Evolutionary conservation across 2,329 filamentous ascomycete genomes (phyloP).

Genomic region (Monilinia vaccinii-corymbosi): DNA sequence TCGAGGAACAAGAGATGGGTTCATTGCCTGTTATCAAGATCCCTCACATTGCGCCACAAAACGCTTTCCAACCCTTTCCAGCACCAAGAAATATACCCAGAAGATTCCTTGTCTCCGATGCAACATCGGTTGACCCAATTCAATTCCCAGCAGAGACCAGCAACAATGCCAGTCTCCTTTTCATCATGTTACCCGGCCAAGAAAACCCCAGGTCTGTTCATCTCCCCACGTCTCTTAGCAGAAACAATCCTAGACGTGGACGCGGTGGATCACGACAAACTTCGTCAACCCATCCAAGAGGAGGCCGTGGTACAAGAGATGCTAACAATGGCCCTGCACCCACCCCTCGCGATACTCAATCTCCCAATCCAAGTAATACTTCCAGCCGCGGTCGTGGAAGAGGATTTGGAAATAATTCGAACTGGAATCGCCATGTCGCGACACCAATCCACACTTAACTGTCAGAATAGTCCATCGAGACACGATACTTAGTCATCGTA

Average conservation of each 20-base stretch:
- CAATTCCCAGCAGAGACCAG: conserved; percentile 33
- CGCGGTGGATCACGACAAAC: conserved; percentile 22
- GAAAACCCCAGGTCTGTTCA: conserved; percentile 33
- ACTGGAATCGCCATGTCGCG: conserved; percentile 23
- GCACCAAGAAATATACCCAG: conserved; percentile 45
- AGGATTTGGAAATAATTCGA: conserved; percentile 16
- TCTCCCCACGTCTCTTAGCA: conserved; percentile 29
- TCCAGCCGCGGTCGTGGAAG: conserved; percentile 22
- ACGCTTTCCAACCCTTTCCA: conserved; percentile 52
- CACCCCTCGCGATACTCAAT: conserved; percentile 18
- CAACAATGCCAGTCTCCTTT: conserved; percentile 32
- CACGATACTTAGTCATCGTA: conserved; percentile 6
- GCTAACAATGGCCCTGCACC: conserved; percentile 20
- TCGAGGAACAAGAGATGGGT: conserved; percentile 73
- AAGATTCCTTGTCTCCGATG: conserved; percentile 39
- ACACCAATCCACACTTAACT: conserved; percentile 27
- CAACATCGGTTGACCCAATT: conserved; percentile 38
- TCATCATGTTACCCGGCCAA: conserved; percentile 40
- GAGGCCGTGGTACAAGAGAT: conserved; percentile 25
- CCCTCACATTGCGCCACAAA: conserved; percentile 52
- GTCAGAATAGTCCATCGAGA: background rate
- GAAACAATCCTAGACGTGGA: conserved; percentile 27
- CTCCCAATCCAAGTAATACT: conserved; percentile 18
- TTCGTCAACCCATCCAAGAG: conserved; percentile 23
- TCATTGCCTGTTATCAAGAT: conserved; percentile 63